A percentile compares a stretch with the other conserved stretches of the same genome.
Evolutionary conservation across 176 grass and related monocot genomes (phyloP).

Genomic region (Musa itinerans): DNA sequence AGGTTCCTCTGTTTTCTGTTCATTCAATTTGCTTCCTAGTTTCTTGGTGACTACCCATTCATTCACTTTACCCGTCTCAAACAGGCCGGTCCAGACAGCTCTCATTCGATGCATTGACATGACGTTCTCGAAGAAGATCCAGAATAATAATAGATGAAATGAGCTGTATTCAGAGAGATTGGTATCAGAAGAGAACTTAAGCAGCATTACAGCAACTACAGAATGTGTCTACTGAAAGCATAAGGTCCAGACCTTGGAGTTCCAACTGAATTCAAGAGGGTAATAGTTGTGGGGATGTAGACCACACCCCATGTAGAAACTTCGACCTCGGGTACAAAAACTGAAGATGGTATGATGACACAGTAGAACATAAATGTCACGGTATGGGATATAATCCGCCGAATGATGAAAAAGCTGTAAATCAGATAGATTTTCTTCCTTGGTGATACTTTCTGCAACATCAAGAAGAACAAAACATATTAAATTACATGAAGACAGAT

Average conservation of each 20-base stretch:
- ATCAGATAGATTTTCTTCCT: constrained; percentile 62
- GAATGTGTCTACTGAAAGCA: neutral
- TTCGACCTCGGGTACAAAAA: constrained; percentile 64
- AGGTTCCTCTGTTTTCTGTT: constrained; percentile 30
- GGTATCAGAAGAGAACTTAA: neutral
- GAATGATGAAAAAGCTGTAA: constrained; percentile 90
- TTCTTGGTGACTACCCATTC: constrained; percentile 97
- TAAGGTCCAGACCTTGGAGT: constrained; percentile 47
- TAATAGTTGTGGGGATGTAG: constrained; percentile 79
- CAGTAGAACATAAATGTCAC: constrained; percentile 94
- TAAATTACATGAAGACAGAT: neutral
- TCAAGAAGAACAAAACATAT: constrained; percentile 5
- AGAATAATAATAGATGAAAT: constrained; percentile 79
- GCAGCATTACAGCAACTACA: neutral
- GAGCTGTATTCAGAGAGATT: constrained; percentile 36
- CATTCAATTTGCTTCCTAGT: constrained; percentile 35
- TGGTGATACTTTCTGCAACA: constrained; percentile 56
- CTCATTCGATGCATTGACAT: constrained; percentile 79
- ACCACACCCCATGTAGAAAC: constrained; percentile 75
- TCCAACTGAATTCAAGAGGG: constrained; percentile 68
- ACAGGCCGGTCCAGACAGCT: constrained; percentile 50
- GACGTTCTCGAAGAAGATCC: constrained; percentile 90
- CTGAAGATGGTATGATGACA: constrained; percentile 49
- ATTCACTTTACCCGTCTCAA: constrained; percentile 75
- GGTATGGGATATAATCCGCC: constrained; percentile 69